phyloP scores from a whole-genome alignment of 345 rosid genomes.

The Nephelium lappaceum region DNA sequence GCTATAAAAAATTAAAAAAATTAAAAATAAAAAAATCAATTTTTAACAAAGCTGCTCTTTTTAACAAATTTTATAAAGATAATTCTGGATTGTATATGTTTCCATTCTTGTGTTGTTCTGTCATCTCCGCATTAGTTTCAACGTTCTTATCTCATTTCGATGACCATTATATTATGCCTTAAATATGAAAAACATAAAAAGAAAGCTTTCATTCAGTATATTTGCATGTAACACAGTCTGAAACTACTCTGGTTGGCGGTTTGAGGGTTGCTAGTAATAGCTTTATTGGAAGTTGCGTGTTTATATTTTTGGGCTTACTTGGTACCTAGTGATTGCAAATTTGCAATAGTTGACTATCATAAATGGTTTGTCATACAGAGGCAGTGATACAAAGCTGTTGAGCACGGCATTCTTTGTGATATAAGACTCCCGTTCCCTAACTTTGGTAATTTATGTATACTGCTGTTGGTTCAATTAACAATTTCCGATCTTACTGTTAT shows the following conservation, averaged over 20 bases:
- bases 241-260: background rate
- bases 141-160: background rate
- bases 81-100: too few relatives aligned
- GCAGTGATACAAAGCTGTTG: background rate
- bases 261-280: background rate
- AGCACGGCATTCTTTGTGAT: background rate
- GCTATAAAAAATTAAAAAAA: too few relatives aligned
- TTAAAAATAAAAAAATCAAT: too few relatives aligned
- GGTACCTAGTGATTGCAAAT: background rate
- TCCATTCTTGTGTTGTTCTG: too few relatives aligned
- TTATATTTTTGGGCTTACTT: background rate
- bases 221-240: background rate
- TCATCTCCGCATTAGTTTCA: background rate
- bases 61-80: too few relatives aligned
- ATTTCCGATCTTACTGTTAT: background rate
- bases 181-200: background rate
- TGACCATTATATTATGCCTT: background rate
- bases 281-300: background rate
- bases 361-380: background rate
- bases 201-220: background rate
- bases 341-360: background rate
- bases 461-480: background rate
- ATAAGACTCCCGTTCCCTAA: background rate
- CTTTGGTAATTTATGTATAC: background rate
- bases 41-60: too few relatives aligned